Evolutionary conservation across 352 stramenopile species (phyloP).

Genomic region (Globisporangium sylvaticum): DNA sequence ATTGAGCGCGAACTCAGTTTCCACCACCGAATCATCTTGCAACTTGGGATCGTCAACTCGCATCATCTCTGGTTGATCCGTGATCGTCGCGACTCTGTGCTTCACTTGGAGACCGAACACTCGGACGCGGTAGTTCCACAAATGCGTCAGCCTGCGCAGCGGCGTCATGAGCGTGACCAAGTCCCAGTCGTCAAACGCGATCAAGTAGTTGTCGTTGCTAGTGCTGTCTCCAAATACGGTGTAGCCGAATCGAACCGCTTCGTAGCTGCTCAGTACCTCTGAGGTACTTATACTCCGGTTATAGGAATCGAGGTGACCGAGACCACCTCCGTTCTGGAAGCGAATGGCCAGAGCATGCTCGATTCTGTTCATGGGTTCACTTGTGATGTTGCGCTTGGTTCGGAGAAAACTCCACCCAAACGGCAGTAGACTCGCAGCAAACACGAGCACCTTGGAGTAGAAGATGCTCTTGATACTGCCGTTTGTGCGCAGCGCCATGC

Average conservation of each 20-base stretch:
- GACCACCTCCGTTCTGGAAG: background rate
- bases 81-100: background rate
- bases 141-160: background rate
- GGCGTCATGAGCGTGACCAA: background rate
- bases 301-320: background rate
- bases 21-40: constrained; percentile 4
- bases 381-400: background rate
- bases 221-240: background rate
- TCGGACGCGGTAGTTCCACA: constrained; percentile 4
- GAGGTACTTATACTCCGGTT: background rate
- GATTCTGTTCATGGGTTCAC: background rate
- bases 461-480: constrained; percentile 6
- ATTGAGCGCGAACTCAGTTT: background rate
- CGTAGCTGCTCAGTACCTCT: background rate
- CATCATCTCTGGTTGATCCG: background rate
- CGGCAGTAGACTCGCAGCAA: constrained; percentile 1
- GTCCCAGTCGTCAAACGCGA: background rate
- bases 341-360: background rate
- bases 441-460: background rate
- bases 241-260: background rate
- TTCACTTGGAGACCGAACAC: background rate
- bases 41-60: background rate
- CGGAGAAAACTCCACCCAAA: background rate
- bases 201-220: background rate
- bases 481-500: background rate